Base-by-base conservation (phyloP, 768 basidiomycete species). In the Gymnopilus junonius region DNA sequence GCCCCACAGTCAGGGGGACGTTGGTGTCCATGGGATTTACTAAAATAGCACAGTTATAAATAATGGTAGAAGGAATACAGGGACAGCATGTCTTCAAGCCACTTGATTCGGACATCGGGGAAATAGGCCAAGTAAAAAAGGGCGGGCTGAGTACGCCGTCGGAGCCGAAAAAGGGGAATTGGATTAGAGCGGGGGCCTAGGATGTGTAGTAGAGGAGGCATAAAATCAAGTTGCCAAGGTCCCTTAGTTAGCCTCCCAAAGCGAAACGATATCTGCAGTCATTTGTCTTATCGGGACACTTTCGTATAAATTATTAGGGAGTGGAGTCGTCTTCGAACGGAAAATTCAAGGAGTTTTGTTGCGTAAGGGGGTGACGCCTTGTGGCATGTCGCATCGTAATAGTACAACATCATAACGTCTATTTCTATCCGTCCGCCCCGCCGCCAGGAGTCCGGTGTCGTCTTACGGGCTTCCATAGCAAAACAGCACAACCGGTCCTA, bases 31-130 rank as follows among this genome's bases (percentile, higher is more conserved):
- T 29, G 48, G 48, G 48, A 32, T 51, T 51, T 15, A 29, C 29
- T 29, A 51, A 51, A 51, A 51, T 51, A 51, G 48, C 5, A 17
- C 15, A 51, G 29, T 15, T 51, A 51, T 15, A 51, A 51, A 51
- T 51, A 51, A 11, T 5, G 17, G 29, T 29, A 32, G 31, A n/a
- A 51, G 48, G 31, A 51, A 32, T 17, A 31, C n/a, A 20, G 12
- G 48, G 31, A 23, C 31, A 54, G 25, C 53, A 54, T 54, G 53
- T 54, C 42, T 25, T 21, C 1, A 39, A 37, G 34, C 43, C 58
- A 51, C 43, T 59, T 59, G 58, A 59, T 59, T 59, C 46, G 20
- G 27, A 50, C 31, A 39, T 59, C 58, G 58, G 58, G 35, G 58
- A 59, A 59, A 59, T 50, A 50, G 46, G 25, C 17, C 25, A 4